Conservation (phyloP, 164 flowering plant species). For the Tetracentron sinense region DNA sequence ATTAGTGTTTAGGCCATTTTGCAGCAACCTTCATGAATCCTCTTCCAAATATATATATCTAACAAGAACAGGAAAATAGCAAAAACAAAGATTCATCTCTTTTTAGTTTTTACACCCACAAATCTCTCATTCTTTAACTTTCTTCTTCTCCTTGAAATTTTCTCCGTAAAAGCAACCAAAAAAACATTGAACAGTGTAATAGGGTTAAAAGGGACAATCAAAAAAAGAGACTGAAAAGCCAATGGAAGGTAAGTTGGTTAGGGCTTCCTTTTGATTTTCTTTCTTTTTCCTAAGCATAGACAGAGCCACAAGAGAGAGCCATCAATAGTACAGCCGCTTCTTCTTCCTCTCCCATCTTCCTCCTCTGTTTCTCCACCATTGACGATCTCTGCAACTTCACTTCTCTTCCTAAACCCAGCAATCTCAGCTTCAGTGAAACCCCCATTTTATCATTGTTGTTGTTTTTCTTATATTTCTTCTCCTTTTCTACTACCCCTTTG, state of each 20-base stretch:
- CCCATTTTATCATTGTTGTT: slow-evolving; percentile 16
- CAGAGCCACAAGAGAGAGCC: slow-evolving; percentile 70
- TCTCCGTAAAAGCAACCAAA: too few species aligned
- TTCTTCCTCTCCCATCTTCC: slow-evolving; percentile 58
- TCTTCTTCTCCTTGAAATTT: too few species aligned
- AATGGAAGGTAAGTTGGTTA: neutral
- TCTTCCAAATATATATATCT: too few species aligned
- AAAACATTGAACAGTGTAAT: too few species aligned
- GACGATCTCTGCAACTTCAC: slow-evolving; percentile 41
- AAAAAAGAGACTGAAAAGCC: too few species aligned
- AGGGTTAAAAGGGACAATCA: too few species aligned
- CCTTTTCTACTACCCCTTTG: slow-evolving; percentile 26
- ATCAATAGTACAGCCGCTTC: slow-evolving; percentile 69
- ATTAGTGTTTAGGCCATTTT: too few species aligned
- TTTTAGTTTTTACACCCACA: too few species aligned
- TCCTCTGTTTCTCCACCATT: slow-evolving; percentile 39
- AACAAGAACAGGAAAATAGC: too few species aligned
- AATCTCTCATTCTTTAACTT: too few species aligned
- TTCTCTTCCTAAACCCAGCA: slow-evolving; percentile 31
- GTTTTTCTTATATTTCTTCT: slow-evolving; percentile 10
- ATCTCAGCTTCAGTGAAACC: slow-evolving; percentile 30
- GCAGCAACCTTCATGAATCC: too few species aligned
- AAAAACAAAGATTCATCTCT: too few species aligned
- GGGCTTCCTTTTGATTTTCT: neutral
- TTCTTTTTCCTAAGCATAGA: slow-evolving; percentile 28